Percentiles rank a stretch among this genome's conserved stretches.
Evolutionary conservation across 78 protist genomes (phyloP).

Genomic region (Paulinella micropora): DNA sequence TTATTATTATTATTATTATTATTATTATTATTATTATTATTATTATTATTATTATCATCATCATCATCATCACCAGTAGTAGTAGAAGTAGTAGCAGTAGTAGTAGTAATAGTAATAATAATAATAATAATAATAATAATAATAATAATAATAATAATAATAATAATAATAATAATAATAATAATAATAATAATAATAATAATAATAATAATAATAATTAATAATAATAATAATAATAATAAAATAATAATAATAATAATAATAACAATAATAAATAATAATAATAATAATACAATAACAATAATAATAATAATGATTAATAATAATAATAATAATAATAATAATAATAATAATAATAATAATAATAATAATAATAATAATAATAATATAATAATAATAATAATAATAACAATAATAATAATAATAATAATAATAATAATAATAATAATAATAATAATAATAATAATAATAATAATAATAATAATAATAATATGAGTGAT

Average conservation of each 20-base stretch:
- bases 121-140: not conserved
- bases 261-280: not conserved
- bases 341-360: not conserved
- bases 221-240: not conserved
- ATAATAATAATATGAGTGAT: no score
- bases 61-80: no score
- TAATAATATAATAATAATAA: not conserved
- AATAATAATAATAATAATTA: not conserved
- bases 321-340: not conserved
- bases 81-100: no score
- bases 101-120: not conserved
- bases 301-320: no score
- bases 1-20: not conserved
- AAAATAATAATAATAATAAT: not conserved
- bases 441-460: not conserved
- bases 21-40: not conserved
- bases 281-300: no score
- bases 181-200: not conserved
- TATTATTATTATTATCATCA: not conserved
- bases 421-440: not conserved
- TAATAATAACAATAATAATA: not conserved
- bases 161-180: not conserved
- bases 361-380: not conserved
- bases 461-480: not conserved
- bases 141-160: not conserved